phyloP scores from a whole-genome alignment of 306 rosid genomes.

The Hylodesmum podocarpum region DNA sequence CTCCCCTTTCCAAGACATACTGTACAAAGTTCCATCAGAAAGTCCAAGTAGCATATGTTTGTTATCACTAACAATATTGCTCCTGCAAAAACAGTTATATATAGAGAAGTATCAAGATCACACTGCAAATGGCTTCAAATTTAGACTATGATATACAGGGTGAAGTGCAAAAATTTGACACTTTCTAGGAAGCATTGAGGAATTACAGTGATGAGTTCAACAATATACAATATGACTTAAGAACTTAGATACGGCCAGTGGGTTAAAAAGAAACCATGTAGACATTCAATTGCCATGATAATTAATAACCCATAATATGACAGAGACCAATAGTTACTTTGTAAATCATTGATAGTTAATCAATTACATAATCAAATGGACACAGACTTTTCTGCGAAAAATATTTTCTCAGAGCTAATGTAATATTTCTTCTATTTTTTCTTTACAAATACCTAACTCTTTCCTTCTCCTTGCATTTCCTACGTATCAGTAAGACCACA shows the following conservation, averaged over 20 bases:
- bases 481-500: background rate
- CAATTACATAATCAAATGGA: background rate
- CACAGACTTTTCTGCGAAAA: background rate
- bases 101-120: conserved; percentile 35
- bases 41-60: conserved; percentile 89
- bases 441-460: conserved; percentile 9
- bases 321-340: background rate
- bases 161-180: conserved; percentile 8
- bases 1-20: conserved; percentile 98
- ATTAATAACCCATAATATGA: conserved; percentile 14
- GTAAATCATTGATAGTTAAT: background rate
- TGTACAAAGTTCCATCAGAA: conserved; percentile 85
- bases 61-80: conserved; percentile 82
- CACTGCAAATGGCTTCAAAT: conserved; percentile 30
- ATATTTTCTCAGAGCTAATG: background rate
- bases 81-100: conserved; percentile 54
- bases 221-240: background rate
- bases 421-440: conserved; percentile 11
- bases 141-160: conserved; percentile 1
- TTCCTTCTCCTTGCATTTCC: conserved; percentile 14
- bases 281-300: conserved; percentile 12
- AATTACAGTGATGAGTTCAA: conserved; percentile 8
- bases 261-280: background rate
- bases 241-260: background rate
- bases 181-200: background rate